Conservation (phyloP, 2,329 filamentous ascomycete genomes). For the Boeremia exigua region DNA sequence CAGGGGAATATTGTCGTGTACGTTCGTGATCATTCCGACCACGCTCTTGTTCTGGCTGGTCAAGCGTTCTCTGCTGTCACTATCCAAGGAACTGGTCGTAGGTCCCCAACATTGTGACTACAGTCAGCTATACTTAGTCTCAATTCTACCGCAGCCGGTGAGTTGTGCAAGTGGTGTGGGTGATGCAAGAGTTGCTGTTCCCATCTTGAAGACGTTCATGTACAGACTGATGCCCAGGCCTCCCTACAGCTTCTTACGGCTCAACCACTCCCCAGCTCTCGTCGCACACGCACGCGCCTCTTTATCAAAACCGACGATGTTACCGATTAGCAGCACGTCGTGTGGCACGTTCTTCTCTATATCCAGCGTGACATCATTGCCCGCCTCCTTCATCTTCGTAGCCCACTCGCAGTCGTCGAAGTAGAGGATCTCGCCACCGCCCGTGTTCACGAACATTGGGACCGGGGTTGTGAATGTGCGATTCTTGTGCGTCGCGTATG, state of each 20-base stretch:
- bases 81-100: too few relatives aligned
- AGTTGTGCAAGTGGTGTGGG: too few relatives aligned
- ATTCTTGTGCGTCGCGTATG: conserved; percentile 50
- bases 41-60: too few relatives aligned
- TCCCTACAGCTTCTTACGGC: conserved; percentile 12
- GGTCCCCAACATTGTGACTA: too few relatives aligned
- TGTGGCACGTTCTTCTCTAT: conserved; percentile 53
- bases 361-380: conserved; percentile 52
- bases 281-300: conserved; percentile 43
- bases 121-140: too few relatives aligned
- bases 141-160: too few relatives aligned
- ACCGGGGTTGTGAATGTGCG: conserved; percentile 49
- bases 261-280: conserved; percentile 49
- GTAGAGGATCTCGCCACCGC: conserved; percentile 52
- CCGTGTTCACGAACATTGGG: conserved; percentile 52
- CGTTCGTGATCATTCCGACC: too few relatives aligned
- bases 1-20: too few relatives aligned
- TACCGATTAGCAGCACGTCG: conserved; percentile 54
- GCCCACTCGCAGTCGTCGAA: conserved; percentile 49
- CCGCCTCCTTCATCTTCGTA: conserved; percentile 46
- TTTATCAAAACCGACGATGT: conserved; percentile 52
- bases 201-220: too few relatives aligned
- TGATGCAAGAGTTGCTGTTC: too few relatives aligned
- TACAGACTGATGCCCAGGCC: background rate
- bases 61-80: too few relatives aligned